A percentile compares a stretch with the other conserved stretches of the same genome.
phyloP scores from a whole-genome alignment of 805 yeast species.

The Sugiyamaella mastotermitis region DNA sequence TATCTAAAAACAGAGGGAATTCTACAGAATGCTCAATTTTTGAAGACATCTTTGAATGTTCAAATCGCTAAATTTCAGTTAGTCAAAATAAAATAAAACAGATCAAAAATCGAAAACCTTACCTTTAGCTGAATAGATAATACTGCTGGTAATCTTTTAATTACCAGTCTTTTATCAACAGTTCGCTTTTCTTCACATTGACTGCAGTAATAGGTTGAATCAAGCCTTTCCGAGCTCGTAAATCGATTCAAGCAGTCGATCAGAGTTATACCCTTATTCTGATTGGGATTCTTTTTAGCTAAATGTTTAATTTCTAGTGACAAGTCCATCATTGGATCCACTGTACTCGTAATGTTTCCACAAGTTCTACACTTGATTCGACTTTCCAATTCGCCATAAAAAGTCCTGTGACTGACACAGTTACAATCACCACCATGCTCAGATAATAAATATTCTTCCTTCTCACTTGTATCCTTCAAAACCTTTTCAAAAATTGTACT shows the following conservation, averaged over 20 bases:
- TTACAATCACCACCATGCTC: slow-evolving; percentile 39
- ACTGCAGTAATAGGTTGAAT: slow-evolving; percentile 64
- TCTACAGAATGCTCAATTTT: slow-evolving; percentile 72
- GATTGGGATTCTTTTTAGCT: slow-evolving; percentile 3
- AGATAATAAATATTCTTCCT: neutral
- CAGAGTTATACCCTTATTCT: slow-evolving; percentile 30
- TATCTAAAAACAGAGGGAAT: slow-evolving; percentile 67
- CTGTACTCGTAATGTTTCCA: slow-evolving; percentile 53
- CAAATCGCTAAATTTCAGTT: slow-evolving; percentile 9
- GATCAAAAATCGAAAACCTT: neutral
- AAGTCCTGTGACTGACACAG: slow-evolving; percentile 78
- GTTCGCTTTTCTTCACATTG: slow-evolving; percentile 55
- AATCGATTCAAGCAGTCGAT: slow-evolving; percentile 68
- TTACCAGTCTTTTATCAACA: slow-evolving; percentile 66
- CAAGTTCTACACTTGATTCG: slow-evolving; percentile 72
- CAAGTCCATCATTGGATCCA: slow-evolving; percentile 86
- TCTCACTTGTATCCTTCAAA: too few relatives aligned
- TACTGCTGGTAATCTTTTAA: slow-evolving; percentile 69
- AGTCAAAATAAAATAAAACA: neutral
- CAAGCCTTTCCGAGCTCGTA: slow-evolving; percentile 72
- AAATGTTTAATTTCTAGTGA: slow-evolving; percentile 61
- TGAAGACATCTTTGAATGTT: slow-evolving; percentile 33
- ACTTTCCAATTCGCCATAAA: slow-evolving; percentile 78
- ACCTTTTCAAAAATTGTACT: slow-evolving; percentile 9
- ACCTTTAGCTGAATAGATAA: slow-evolving; percentile 74